Evolutionary conservation across 805 yeast genomes (phyloP), one percentile per base, ranked within the genome.

Genomic region (Nakazawaea sp.): DNA sequence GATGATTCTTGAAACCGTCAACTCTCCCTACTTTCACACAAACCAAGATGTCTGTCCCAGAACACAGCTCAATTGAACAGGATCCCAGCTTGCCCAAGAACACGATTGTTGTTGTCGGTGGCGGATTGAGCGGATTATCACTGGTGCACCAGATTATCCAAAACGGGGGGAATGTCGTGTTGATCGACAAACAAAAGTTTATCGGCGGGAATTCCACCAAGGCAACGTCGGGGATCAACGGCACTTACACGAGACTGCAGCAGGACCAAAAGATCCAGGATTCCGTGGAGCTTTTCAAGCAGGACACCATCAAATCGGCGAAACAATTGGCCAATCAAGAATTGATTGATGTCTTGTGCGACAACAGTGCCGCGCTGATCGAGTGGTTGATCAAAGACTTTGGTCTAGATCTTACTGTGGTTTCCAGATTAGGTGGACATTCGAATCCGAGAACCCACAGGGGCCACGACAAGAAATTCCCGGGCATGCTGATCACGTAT

Each of bases 371-470:
- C 5, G 70, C 66, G 30, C 89, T 92, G 0, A 70, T 85, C 33
- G 72, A 73, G 33, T 85, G 94, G 90, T 66, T 85, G 35, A 81
- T 80, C 46, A 67, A 71, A 21, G 70, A 67, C 4, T 75, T 83
- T 47, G 69, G 66, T 5, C 59, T 83, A 34, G 84, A 79, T 47
- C 60, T 85, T 39, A 70, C 82, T 6, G 64, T 78, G 12, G 81
- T 85, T 10, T 71, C 85, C n/a, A 72, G 84, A 47, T 58, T 85
- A 30, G 95, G 95, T 19, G 95, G 95, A 3, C 94, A 85, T 52
- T 78, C 88, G 1, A 75, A 68, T 34, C 78, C 86, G 16, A 67
- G 95, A 55, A 85, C 95, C 1, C 95, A 85, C 54, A 69, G 94
- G 47, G 89, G 94, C 1, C 70, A 73, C 34, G 81, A 75, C 43